These are phyloP conservation scores for Syzygium grande DNA, from an alignment of 345 rosid genomes.

Conservation along the genomic window DNA sequence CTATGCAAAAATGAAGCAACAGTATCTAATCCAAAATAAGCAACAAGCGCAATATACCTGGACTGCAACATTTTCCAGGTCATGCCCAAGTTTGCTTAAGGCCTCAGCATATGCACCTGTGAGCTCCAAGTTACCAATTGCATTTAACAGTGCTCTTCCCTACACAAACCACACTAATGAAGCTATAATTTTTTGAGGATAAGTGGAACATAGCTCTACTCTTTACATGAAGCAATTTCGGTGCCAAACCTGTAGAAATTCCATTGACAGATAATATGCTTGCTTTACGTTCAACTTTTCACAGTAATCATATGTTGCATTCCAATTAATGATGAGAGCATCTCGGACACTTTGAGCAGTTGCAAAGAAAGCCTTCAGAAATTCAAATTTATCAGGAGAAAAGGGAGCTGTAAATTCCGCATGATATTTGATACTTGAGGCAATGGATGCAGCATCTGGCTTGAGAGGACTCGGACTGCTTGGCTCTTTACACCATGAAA, in stretches of 20 bases:
- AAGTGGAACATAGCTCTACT: not conserved
- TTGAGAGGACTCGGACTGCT: conserved; percentile 14
- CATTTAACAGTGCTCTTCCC: conserved; percentile 62
- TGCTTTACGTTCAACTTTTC: conserved; percentile 43
- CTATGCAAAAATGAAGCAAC: not conserved
- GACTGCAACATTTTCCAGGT: conserved; percentile 33
- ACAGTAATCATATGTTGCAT: conserved; percentile 34
- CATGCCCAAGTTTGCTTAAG: conserved; percentile 30
- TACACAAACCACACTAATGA: conserved; percentile 8
- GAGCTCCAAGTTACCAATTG: conserved; percentile 49
- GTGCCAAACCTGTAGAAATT: conserved; percentile 39
- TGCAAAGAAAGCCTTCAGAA: conserved; percentile 40
- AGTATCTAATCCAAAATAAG: not conserved
- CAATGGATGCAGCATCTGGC: conserved; percentile 29
- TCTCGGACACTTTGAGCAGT: conserved; percentile 49
- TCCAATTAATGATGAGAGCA: conserved; percentile 47
- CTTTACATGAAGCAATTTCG: not conserved
- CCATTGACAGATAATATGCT: conserved; percentile 58
- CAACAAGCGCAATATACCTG: conserved; percentile 13
- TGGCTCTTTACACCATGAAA: not conserved
- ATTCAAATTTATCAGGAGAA: conserved; percentile 40
- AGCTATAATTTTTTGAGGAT: not conserved
- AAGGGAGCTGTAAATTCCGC: conserved; percentile 49
- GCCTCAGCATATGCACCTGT: conserved; percentile 51
- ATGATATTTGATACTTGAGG: conserved; percentile 43